Evolutionary conservation across 139 green algal genomes (phyloP).

Genomic region (Coelastrella sp.): DNA sequence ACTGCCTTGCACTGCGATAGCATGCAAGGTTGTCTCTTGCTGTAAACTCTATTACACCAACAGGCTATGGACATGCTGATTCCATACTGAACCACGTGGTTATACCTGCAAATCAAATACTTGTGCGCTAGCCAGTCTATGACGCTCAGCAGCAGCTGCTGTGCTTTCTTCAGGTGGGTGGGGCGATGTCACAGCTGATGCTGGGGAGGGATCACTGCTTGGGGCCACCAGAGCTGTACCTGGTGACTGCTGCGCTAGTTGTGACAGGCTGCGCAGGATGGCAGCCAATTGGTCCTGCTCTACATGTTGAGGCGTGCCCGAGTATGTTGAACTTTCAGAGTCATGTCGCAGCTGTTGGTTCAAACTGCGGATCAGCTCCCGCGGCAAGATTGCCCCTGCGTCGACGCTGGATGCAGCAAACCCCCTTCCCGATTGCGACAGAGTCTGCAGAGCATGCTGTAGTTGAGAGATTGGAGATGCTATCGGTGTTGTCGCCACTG

Average conservation of each 20-base stretch:
- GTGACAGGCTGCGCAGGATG: not conserved
- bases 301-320: not conserved
- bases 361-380: not conserved
- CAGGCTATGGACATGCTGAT: too few relatives aligned
- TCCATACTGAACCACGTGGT: too few relatives aligned
- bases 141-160: constrained; percentile 38
- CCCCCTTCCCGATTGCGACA: not conserved
- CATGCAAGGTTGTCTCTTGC: too few relatives aligned
- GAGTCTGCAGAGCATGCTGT: not conserved
- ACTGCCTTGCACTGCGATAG: too few relatives aligned
- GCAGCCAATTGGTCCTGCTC: not conserved
- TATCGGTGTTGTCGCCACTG: not conserved
- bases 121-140: constrained; percentile 1
- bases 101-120: constrained; percentile 26
- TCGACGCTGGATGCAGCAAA: not conserved
- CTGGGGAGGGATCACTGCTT: not conserved
- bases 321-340: not conserved
- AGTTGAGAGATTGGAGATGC: not conserved
- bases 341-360: constrained; percentile 9
- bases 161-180: constrained; percentile 3
- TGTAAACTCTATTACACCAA: too few relatives aligned
- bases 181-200: not conserved
- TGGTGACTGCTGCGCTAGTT: not conserved
- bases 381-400: not conserved
- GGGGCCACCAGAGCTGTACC: not conserved